Conservation (phyloP, 1,139 yeast genomes). For the Hansenula sp. region DNA sequence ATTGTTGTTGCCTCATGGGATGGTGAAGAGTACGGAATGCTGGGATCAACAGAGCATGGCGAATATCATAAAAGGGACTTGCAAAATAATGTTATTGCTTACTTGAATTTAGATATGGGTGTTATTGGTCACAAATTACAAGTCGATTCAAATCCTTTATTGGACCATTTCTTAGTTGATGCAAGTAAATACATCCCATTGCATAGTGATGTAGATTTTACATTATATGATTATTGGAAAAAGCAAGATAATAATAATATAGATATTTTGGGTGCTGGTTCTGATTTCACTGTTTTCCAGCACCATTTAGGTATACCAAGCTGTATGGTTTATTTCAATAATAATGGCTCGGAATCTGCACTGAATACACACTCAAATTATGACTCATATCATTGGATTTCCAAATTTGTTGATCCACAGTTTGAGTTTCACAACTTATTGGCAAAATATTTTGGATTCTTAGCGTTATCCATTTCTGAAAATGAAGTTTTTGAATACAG, state of each 20-base stretch:
- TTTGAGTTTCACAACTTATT: slow-evolving; percentile 50
- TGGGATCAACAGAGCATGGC: slow-evolving; percentile 48
- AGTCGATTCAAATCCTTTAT: slow-evolving; percentile 38
- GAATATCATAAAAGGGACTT: slow-evolving; percentile 33
- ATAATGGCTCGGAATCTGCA: slow-evolving; percentile 32
- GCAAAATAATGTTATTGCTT: slow-evolving; percentile 33
- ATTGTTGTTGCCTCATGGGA: slow-evolving; percentile 51
- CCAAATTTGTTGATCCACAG: slow-evolving; percentile 50
- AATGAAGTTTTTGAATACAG: slow-evolving; percentile 40
- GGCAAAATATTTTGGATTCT: slow-evolving; percentile 56
- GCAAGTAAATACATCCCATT: slow-evolving; percentile 34
- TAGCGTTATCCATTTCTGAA: slow-evolving; percentile 50
- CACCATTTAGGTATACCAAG: slow-evolving; percentile 48
- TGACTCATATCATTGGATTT: slow-evolving; percentile 57
- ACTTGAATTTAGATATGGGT: slow-evolving; percentile 43
- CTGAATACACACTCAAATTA: slow-evolving; percentile 57
- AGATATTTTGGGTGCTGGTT: slow-evolving; percentile 30
- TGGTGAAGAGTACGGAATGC: slow-evolving; percentile 40
- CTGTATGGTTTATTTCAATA: slow-evolving; percentile 35
- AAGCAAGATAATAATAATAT: slow-evolving; percentile 24
- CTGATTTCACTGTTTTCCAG: slow-evolving; percentile 44
- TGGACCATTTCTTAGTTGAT: slow-evolving; percentile 29
- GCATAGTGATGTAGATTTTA: slow-evolving; percentile 22
- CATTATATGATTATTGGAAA: slow-evolving; percentile 34
- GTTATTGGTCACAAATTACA: slow-evolving; percentile 38